Evolutionary conservation across 495 filamentous ascomycete species (phyloP).

Genomic region (Penicillium atrosanguineum): DNA sequence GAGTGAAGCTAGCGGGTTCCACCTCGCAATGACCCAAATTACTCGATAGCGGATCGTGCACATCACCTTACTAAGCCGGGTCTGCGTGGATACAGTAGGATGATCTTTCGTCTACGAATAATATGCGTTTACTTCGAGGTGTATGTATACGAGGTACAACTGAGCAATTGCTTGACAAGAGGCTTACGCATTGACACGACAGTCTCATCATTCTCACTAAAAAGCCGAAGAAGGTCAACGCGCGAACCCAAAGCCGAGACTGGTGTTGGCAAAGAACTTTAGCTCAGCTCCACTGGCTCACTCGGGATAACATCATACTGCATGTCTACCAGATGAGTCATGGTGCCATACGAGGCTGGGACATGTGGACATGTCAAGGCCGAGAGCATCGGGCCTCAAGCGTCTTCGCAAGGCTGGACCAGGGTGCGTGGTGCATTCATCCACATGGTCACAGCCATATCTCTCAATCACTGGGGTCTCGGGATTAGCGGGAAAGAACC

Average conservation of each 20-base stretch:
- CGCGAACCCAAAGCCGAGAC: neutral
- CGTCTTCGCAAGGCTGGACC: neutral
- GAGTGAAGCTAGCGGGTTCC: neutral
- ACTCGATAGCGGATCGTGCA: neutral
- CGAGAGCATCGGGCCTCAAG: neutral
- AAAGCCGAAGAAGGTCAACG: neutral
- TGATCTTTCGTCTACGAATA: neutral
- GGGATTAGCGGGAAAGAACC: neutral
- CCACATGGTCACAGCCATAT: neutral
- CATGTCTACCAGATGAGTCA: constrained; percentile 6
- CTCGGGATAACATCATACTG: constrained; percentile 15
- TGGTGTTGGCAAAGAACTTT: neutral
- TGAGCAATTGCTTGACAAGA: neutral
- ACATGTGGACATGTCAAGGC: constrained; percentile 1
- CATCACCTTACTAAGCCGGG: neutral
- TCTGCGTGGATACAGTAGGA: neutral
- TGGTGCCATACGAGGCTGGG: neutral
- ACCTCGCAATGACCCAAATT: neutral
- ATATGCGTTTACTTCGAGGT: neutral
- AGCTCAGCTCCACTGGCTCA: neutral
- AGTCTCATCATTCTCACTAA: neutral
- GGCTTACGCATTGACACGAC: neutral
- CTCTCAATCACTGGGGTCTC: neutral
- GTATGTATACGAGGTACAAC: neutral
- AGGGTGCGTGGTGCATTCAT: neutral